Percentiles rank a stretch among this genome's conserved stretches.
phyloP scores from a whole-genome alignment of 441 rosid species.

The Flueggea neowawraea region DNA sequence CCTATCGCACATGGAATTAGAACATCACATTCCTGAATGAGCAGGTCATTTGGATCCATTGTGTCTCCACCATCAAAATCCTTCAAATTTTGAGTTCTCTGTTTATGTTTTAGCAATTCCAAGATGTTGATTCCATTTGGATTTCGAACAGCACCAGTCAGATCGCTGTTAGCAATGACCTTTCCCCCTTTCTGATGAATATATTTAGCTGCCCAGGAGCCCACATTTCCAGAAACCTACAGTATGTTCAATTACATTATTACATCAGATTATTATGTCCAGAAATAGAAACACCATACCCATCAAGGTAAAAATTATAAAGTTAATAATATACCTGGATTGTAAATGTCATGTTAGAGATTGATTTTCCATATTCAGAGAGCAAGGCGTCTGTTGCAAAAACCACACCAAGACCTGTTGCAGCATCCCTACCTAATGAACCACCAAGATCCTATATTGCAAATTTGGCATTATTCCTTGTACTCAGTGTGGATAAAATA shows the following conservation, averaged over 20 bases:
- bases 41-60: slow-evolving; percentile 53
- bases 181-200: slow-evolving; percentile 82
- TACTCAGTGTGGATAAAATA: not conserved
- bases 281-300: no score
- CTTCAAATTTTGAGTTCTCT: slow-evolving; percentile 43
- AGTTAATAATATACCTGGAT: slow-evolving; percentile 49
- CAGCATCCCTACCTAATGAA: slow-evolving; percentile 82
- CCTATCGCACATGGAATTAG: slow-evolving; percentile 89
- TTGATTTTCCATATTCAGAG: slow-evolving; percentile 63
- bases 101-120: slow-evolving; percentile 51
- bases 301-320: not conserved
- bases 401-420: slow-evolving; percentile 80
- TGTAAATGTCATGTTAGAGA: slow-evolving; percentile 58
- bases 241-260: no score
- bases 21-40: slow-evolving; percentile 87
- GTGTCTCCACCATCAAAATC: slow-evolving; percentile 62
- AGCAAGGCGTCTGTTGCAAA: slow-evolving; percentile 78
- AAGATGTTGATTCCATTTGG: slow-evolving; percentile 63
- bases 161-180: slow-evolving; percentile 74
- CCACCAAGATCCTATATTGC: slow-evolving; percentile 77
- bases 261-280: no score
- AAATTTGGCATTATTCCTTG: not conserved
- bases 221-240: slow-evolving; percentile 93
- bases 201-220: slow-evolving; percentile 76
- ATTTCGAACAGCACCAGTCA: slow-evolving; percentile 81